Evolutionary conservation across 768 basidiomycete genomes (phyloP), one percentile per base, ranked within the genome.

Genomic region (Auriscalpium vulgare): DNA sequence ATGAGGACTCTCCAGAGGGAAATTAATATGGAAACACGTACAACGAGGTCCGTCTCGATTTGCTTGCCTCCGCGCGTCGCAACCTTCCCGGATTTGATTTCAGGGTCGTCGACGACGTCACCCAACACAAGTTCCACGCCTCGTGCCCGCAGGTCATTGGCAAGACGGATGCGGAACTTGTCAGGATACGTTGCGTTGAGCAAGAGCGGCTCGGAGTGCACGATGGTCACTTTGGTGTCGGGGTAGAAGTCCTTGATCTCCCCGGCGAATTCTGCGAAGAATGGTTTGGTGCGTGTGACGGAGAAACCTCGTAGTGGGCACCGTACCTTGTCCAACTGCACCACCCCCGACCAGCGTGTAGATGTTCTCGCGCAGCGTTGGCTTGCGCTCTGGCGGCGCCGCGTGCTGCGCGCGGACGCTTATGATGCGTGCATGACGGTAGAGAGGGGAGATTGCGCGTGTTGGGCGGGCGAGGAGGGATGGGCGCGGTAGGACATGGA

Each of bases 281-380:
- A 29, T 2, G 2, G 23, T 29, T 29, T 29, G 23, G 23, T 29
- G 23, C 23, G 23, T 5, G 23, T 29, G 23, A 29, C 23, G 23
- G 23, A 37, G 23, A 36, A 46, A 7, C 19, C 38, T 17, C 11
- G 29, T n/a, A 2, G n/a, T 8, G 6, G 38, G 21, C 2, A 10
- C 36, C 73, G 56, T 51, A 78, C 78, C 80, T 37, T 80, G 57
- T 19, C 73, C 74, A 11, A 74, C 71, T 8, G 72, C 64, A 38
- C 74, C 74, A 9, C 72, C 74, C 36, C 74, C 74, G 3, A 65
- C 70, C 37, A 95, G 62, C 1, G 97, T 99, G 73, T 97, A 97
- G 57, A 94, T 91, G 66, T 95, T 91, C 69, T 95, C 93, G 61
- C 80, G 78, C 10, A 78, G 62, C n/a, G 69, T 65, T 8, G 51